These are phyloP conservation scores for Aspergillus funiculosus DNA, from an alignment of 495 filamentous ascomycete species.

Conservation along the genomic window DNA sequence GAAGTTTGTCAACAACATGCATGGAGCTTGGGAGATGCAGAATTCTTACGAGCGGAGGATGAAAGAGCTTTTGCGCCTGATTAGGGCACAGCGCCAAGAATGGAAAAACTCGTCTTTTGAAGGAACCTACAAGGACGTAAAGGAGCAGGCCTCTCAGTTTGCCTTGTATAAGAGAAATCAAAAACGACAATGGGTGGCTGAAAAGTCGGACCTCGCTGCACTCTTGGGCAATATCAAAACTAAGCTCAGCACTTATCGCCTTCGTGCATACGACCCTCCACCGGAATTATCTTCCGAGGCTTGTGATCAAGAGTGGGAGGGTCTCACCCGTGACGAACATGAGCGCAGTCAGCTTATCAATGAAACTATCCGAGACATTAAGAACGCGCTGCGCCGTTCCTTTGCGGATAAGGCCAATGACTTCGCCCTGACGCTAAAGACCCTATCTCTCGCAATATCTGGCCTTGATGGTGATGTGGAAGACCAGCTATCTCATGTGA, in stretches of 20 bases:
- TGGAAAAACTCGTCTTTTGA: slow-evolving; percentile 80
- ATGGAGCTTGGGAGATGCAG: slow-evolving; percentile 99
- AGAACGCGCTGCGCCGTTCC: slow-evolving; percentile 81
- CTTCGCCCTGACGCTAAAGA: slow-evolving; percentile 90
- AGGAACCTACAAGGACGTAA: slow-evolving; percentile 90
- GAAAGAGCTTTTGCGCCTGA: slow-evolving; percentile 67
- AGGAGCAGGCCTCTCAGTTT: slow-evolving; percentile 76
- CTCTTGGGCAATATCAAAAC: slow-evolving; percentile 98
- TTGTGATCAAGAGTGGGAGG: slow-evolving; percentile 76
- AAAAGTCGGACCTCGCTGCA: slow-evolving; percentile 91
- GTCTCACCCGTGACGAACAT: slow-evolving; percentile 73
- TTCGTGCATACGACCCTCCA: slow-evolving; percentile 87
- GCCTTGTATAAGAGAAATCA: slow-evolving; percentile 77
- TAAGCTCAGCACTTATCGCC: slow-evolving; percentile 88
- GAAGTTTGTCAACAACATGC: slow-evolving; percentile 98
- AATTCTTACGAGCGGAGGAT: slow-evolving; percentile 88
- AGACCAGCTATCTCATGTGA: slow-evolving; percentile 83
- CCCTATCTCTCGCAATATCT: slow-evolving; percentile 85
- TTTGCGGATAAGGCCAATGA: slow-evolving; percentile 98
- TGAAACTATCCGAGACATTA: slow-evolving; percentile 96
- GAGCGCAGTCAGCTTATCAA: slow-evolving; percentile 88
- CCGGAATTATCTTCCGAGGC: slow-evolving; percentile 69
- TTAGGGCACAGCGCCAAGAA: slow-evolving; percentile 60
- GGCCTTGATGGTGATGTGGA: slow-evolving; percentile 93
- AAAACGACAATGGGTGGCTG: slow-evolving; percentile 92